phyloP scores from a whole-genome alignment of 2,329 filamentous ascomycete species.

The Exophiala spinifera region DNA sequence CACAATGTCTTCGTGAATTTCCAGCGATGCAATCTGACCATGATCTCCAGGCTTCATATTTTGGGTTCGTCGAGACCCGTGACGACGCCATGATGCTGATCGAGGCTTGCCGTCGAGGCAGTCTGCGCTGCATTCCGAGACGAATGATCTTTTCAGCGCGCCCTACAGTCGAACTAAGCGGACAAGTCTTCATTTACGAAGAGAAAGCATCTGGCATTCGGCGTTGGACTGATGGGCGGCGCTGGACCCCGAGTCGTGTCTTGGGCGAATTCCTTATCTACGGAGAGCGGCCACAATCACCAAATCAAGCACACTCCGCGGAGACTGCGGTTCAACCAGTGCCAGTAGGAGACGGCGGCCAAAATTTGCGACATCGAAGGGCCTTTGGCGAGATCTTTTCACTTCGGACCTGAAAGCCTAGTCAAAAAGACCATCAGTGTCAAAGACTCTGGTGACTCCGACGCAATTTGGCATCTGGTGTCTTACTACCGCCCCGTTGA shows the following conservation, averaged over 20 bases:
- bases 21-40: background rate
- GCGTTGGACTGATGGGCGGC: conserved; percentile 79
- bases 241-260: conserved; percentile 80
- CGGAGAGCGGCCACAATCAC: conserved; percentile 60
- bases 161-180: conserved; percentile 65
- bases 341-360: background rate
- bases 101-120: conserved; percentile 63
- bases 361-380: conserved; percentile 56
- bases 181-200: conserved; percentile 76
- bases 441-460: conserved; percentile 54
- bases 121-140: conserved; percentile 63
- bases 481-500: conserved; percentile 84
- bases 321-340: background rate
- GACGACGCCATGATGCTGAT: conserved; percentile 68
- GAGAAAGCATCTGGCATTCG: conserved; percentile 76
- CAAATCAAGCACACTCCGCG: conserved; percentile 44
- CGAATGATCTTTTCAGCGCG: conserved; percentile 73
- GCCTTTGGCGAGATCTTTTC: conserved; percentile 80
- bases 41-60: conserved; percentile 59
- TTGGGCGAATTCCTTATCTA: conserved; percentile 72
- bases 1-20: background rate
- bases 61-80: conserved; percentile 63
- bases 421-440: conserved; percentile 93
- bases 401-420: conserved; percentile 75
- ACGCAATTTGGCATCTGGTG: conserved; percentile 77